Evolutionary conservation across 2,329 filamentous ascomycete species (phyloP), one percentile per base, ranked within the genome.

Genomic region (Geoglossum cookeanum): DNA sequence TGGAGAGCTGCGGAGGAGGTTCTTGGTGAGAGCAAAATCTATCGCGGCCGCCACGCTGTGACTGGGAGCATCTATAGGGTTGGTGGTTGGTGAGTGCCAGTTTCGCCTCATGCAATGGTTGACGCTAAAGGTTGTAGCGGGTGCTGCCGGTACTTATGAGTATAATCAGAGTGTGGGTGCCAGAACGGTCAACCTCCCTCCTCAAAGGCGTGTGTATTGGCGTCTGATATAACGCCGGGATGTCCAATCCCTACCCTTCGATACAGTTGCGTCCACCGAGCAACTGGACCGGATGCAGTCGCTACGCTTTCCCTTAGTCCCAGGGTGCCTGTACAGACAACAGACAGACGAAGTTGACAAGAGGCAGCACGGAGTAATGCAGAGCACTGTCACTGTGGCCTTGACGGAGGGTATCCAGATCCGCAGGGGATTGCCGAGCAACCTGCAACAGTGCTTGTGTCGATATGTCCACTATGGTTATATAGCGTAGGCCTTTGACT

Each of bases 241-340:
- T 33, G n/a, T 8, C 13, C 7, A 37, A 53, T 37, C 49, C 49
- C 49, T 53, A 32, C 22, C 30, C n/a, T 42, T 42, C 39, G n/a
- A 42, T 29, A 33, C 29, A 27, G 47, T 49, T 49, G 47, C 29
- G 47, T 49, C 30, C 49, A 32, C 30, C 35, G 49, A 53, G 17
- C 49, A 53, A 53, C 49, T 53, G 49, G 33, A 53, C 15, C 49
- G 49, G 49, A 53, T 35, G 15, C 49, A 53, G 33, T 32, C 49
- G 22, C 15, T 17, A 17, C 30, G 30, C 11, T 17, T 32, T 32
- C 49, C 13, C 22, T 53, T 32, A 32, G 49, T 32, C 49, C 49
- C 35, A 32, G 42, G 49, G 49, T 53, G 22, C 49, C 49, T n/a
- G 30, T 5, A 35, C 11, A 15, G 22, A 22, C 22, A 22, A 22